Evolutionary conservation across 140 eudicot genomes (phyloP).

Genomic region (Oenanthe javanica): DNA sequence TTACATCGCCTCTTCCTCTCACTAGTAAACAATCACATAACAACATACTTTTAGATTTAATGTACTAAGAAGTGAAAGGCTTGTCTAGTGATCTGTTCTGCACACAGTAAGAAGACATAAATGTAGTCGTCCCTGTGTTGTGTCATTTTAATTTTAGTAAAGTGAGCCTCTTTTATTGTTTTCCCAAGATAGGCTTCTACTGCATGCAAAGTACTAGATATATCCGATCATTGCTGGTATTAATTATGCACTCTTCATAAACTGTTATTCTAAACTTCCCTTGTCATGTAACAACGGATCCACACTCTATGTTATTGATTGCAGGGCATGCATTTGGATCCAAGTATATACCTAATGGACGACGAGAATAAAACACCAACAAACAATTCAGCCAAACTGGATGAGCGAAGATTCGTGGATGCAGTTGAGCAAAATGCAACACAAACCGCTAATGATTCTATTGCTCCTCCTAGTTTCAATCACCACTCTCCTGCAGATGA

Average conservation of each 20-base stretch:
- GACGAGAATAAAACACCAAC: slow-evolving; percentile 69
- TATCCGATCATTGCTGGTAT: neutral
- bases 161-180: neutral
- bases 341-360: slow-evolving; percentile 95
- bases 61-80: neutral
- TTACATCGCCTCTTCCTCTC: neutral
- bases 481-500: slow-evolving; percentile 20
- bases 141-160: neutral
- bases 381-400: slow-evolving; percentile 29
- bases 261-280: neutral
- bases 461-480: slow-evolving; percentile 19
- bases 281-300: neutral
- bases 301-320: slow-evolving; percentile 9
- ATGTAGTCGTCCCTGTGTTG: neutral
- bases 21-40: neutral
- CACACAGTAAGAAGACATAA: neutral
- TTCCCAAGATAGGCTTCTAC: neutral
- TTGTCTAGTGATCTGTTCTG: neutral
- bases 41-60: neutral
- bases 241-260: neutral
- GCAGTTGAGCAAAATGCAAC: slow-evolving; percentile 25
- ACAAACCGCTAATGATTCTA: slow-evolving; percentile 21
- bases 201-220: neutral
- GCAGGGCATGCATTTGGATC: slow-evolving; percentile 98
- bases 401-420: slow-evolving; percentile 25